Base-by-base conservation (phyloP, 2,329 filamentous ascomycete genomes). In the Sordariomycetes sp. region DNA sequence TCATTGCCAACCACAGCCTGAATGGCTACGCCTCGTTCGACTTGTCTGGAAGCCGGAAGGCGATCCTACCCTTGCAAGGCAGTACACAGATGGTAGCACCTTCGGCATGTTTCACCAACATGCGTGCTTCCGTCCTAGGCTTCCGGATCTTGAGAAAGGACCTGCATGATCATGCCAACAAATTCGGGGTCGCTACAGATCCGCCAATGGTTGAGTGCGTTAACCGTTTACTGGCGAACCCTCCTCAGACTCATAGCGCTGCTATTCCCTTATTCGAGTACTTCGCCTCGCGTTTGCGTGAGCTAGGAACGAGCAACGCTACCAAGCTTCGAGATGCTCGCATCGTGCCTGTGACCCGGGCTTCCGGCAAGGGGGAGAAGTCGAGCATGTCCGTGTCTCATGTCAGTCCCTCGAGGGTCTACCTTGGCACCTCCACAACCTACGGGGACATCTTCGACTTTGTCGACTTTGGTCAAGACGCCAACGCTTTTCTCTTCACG, bases 391-490 rank as follows among this genome's bases (percentile, higher is more conserved):
- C 33, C 3, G 26, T 48, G 3, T 44, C 47, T 4, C 46, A 54
- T 45, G 68, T 87, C 29, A 68, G 74, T 12, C 90, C 92, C 5
- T 72, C 70, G 30, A 68, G 78, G 26, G 87, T 82, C 42, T 98
- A 94, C 53, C 68, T 98, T 3, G 92, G 92, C 8, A 79, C 44
- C 19, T 77, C 71, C 6, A 54, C 61, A 3, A 69, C 67, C 7
- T 98, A 93, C 48, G 82, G 77, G 9, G 84, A 94, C 21, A 93
- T 98, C 21, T 94, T 98, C 45, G 87, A 96, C 52, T 98, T 95
- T 57, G 88, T 96, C 11, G 85, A 96, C 53, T 98, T 95, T 60
- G 87, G 90, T 0, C 63, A 70, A 21, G 79, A 90, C 51, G 90
- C 86, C 3, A 96, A 96, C 48, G 68, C 82, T 0, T 98, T 98